phyloP scores from a whole-genome alignment of 352 stramenopile species.

The Phytophthora podocarpi region DNA sequence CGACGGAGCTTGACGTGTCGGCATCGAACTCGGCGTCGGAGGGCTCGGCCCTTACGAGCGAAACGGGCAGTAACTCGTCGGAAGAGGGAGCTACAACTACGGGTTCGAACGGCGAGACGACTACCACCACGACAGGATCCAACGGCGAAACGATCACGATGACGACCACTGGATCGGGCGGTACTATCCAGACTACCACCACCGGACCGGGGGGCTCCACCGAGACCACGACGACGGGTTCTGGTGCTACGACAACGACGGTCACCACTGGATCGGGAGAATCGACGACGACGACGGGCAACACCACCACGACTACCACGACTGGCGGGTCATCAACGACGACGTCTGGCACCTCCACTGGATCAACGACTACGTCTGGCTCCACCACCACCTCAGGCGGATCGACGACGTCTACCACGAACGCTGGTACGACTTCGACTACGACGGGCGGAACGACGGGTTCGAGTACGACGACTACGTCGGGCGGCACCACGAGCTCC shows the following conservation, averaged over 20 bases:
- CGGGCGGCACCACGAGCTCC: no score
- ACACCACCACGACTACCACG: slow-evolving; percentile 13
- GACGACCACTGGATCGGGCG: slow-evolving; percentile 19
- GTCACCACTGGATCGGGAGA: slow-evolving; percentile 18
- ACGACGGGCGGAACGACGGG: no score
- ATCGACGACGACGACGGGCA: slow-evolving; percentile 23
- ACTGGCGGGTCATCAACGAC: slow-evolving; percentile 12
- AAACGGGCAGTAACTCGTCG: slow-evolving; percentile 12
- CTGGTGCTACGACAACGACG: slow-evolving; percentile 15
- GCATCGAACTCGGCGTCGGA: slow-evolving; percentile 19
- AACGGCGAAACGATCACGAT: slow-evolving; percentile 18
- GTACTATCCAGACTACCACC: slow-evolving; percentile 8
- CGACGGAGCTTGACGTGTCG: slow-evolving; percentile 26
- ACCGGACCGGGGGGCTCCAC: slow-evolving; percentile 2
- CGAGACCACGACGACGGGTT: slow-evolving; percentile 19
- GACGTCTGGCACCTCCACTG: no score
- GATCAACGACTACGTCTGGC: no score
- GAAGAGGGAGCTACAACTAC: slow-evolving; percentile 22
- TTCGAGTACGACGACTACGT: slow-evolving; percentile 3
- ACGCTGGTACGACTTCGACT: background rate
- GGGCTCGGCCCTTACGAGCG: slow-evolving; percentile 9
- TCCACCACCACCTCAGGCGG: slow-evolving; percentile 11
- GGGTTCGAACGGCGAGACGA: slow-evolving; percentile 21
- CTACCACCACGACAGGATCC: slow-evolving; percentile 15
- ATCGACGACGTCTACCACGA: slow-evolving; percentile 16